Conservation (phyloP, 2,329 filamentous ascomycete species). For the Dactylellina parvicollis region DNA sequence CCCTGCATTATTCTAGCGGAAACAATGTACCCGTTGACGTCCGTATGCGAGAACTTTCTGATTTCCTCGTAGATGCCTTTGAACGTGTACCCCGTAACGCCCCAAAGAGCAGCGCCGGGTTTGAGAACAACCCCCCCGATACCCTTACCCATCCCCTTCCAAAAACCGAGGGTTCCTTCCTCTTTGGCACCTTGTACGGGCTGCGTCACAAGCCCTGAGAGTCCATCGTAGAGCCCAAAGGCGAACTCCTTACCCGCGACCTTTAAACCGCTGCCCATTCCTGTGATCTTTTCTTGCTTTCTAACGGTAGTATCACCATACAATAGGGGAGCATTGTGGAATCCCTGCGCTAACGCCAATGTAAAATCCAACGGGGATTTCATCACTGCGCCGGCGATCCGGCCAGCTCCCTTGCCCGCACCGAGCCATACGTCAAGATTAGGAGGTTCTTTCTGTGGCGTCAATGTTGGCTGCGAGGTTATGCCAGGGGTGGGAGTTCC, state of each 20-base stretch:
- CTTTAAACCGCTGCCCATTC: slow-evolving; percentile 77
- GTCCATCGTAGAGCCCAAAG: slow-evolving; percentile 80
- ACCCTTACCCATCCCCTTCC: slow-evolving; percentile 84
- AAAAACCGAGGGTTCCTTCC: slow-evolving; percentile 72
- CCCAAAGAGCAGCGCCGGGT: slow-evolving; percentile 78
- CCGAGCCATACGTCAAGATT: slow-evolving; percentile 71
- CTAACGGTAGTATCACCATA: slow-evolving; percentile 86
- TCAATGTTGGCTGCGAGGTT: slow-evolving; percentile 41
- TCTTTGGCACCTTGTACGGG: slow-evolving; percentile 76
- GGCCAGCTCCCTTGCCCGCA: slow-evolving; percentile 73
- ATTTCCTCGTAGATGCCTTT: slow-evolving; percentile 84
- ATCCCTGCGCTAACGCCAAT: slow-evolving; percentile 81
- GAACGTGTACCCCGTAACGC: slow-evolving; percentile 81
- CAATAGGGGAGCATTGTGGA: slow-evolving; percentile 84
- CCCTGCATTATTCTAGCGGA: slow-evolving; percentile 80
- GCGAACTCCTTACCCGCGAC: slow-evolving; percentile 82
- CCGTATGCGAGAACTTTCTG: slow-evolving; percentile 74
- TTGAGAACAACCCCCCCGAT: slow-evolving; percentile 83
- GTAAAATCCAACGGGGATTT: slow-evolving; percentile 87
- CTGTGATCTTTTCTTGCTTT: slow-evolving; percentile 80
- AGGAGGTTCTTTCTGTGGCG: slow-evolving; percentile 59
- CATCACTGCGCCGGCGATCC: slow-evolving; percentile 73
- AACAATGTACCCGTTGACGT: slow-evolving; percentile 80
- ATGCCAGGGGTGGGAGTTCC: slow-evolving; percentile 14
- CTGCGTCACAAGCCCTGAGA: slow-evolving; percentile 82